phyloP scores from a whole-genome alignment of 2,329 filamentous ascomycete species.

The Talaromyces sp. region DNA sequence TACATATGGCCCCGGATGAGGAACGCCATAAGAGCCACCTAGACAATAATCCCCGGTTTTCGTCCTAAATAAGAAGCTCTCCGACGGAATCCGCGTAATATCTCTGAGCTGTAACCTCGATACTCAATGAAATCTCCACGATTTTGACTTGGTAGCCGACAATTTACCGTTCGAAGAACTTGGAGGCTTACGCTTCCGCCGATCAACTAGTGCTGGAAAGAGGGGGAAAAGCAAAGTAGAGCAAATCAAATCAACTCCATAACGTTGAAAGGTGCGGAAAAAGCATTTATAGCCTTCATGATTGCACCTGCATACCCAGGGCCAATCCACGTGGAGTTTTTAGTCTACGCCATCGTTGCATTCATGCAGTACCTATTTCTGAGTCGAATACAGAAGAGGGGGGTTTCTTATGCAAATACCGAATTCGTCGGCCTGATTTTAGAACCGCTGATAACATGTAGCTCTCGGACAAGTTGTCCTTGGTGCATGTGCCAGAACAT shows the following conservation, averaged over 20 bases:
- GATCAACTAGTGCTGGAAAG: neutral
- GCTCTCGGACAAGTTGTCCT: neutral
- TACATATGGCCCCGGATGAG: neutral
- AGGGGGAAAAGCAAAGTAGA: neutral
- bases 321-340: neutral
- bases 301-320: neutral
- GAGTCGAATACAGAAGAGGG: neutral
- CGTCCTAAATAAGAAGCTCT: neutral
- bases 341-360: neutral
- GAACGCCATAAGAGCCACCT: neutral
- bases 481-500: neutral
- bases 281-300: neutral
- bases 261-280: neutral
- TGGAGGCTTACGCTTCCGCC: neutral
- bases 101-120: neutral
- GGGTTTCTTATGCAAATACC: neutral
- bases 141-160: neutral
- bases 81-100: neutral
- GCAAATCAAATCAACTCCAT: neutral
- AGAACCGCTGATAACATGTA: neutral
- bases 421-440: neutral
- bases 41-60: neutral
- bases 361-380: neutral
- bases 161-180: neutral
- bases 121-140: neutral